Evolutionary conservation across 1,284 basidiomycete species (phyloP).

Genomic region (Ustilago cynodontis): DNA sequence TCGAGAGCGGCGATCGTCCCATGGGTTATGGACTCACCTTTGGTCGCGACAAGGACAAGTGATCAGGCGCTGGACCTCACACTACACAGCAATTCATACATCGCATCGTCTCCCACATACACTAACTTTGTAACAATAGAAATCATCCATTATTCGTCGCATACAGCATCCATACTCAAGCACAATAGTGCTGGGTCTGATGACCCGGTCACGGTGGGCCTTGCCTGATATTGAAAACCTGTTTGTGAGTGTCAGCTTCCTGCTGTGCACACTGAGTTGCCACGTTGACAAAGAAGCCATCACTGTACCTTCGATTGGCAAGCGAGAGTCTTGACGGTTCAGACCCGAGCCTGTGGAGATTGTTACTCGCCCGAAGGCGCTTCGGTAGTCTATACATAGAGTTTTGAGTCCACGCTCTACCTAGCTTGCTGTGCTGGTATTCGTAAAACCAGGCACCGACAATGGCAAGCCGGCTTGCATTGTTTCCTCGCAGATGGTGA

Average conservation of each 20-base stretch:
- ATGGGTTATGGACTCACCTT: slow-evolving; percentile 68
- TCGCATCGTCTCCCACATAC: neutral
- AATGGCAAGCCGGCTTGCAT: too few relatives aligned
- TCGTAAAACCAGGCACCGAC: too few relatives aligned
- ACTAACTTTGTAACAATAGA: slow-evolving; percentile 23
- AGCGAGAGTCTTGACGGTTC: too few relatives aligned
- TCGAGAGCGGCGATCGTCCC: slow-evolving; percentile 59
- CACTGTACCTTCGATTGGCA: too few relatives aligned
- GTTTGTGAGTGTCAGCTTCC: neutral
- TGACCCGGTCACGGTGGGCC: neutral
- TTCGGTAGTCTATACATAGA: too few relatives aligned
- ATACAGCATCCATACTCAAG: neutral
- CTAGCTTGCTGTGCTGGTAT: too few relatives aligned
- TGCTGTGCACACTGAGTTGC: neutral
- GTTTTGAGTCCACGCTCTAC: too few relatives aligned
- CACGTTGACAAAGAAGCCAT: neutral
- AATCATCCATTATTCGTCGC: neutral
- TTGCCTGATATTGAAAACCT: neutral
- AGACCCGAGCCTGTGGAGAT: too few relatives aligned
- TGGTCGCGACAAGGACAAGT: slow-evolving; percentile 59
- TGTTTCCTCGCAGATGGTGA: too few relatives aligned
- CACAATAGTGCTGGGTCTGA: neutral
- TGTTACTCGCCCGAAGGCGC: too few relatives aligned
- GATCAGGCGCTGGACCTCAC: neutral
- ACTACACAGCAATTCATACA: neutral